Conservation (phyloP, 805 yeast genomes). For the Candida bentonensis region DNA sequence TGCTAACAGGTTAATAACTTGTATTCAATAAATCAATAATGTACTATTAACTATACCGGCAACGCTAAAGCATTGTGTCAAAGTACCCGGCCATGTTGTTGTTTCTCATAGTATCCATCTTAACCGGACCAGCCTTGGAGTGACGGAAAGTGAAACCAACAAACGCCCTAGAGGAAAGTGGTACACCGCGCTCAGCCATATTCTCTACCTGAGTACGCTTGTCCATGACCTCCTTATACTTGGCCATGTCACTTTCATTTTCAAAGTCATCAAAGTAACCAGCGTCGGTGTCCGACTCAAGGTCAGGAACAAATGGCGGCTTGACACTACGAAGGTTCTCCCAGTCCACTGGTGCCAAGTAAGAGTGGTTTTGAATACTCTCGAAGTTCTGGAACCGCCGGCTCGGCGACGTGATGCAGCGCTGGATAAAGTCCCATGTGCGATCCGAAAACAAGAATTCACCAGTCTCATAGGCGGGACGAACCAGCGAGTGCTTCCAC, state of each 20-base stretch:
- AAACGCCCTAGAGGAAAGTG: conserved; percentile 50
- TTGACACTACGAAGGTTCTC: conserved; percentile 46
- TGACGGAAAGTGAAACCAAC: conserved; percentile 96
- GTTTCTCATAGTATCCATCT: conserved; percentile 2
- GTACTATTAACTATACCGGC: no score
- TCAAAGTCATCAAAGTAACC: conserved; percentile 97
- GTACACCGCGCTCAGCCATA: conserved; percentile 51
- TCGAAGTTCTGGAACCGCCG: conserved; percentile 63
- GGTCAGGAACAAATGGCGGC: conserved; percentile 95
- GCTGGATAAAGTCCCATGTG: conserved; percentile 80
- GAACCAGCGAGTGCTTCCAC: conserved; percentile 76
- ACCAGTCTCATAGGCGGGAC: conserved; percentile 89
- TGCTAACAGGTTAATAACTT: no score
- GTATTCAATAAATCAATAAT: no score
- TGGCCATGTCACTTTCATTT: conserved; percentile 93
- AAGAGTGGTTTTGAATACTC: conserved; percentile 66
- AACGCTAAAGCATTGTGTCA: conserved; percentile 6
- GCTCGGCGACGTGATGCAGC: conserved; percentile 67
- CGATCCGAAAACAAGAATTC: conserved; percentile 88
- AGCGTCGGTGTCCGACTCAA: conserved; percentile 94
- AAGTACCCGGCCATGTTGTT: neutral
- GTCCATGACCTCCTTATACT: conserved; percentile 92
- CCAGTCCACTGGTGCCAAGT: conserved; percentile 80
- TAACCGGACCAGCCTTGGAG: conserved; percentile 22
- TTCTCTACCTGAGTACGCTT: conserved; percentile 77